phyloP scores from a whole-genome alignment of 257 asterid genomes.

The Coffea eugenioides region DNA sequence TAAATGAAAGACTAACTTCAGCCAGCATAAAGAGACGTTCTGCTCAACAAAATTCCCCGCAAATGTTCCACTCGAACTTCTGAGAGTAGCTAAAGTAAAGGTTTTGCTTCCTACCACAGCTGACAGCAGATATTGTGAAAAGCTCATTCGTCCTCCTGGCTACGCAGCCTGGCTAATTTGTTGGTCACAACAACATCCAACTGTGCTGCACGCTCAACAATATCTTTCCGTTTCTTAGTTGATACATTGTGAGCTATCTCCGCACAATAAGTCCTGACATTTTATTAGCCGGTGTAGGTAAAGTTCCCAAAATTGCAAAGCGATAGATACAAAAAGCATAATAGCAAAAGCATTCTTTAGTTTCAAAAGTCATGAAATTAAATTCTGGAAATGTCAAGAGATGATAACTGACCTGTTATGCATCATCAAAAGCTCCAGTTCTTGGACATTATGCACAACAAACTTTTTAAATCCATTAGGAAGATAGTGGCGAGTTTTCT shows the following conservation, averaged over 20 bases:
- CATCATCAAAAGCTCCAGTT: constrained; percentile 51
- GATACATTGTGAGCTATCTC: constrained; percentile 48
- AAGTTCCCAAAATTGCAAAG: neutral
- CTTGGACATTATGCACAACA: constrained; percentile 44
- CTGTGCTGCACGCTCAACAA: constrained; percentile 48
- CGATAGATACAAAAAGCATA: no score
- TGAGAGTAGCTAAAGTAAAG: constrained; percentile 8
- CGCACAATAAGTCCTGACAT: constrained; percentile 54
- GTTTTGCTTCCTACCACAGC: neutral
- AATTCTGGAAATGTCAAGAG: neutral
- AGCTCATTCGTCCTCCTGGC: constrained; percentile 49
- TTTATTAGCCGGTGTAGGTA: neutral
- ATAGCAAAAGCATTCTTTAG: neutral
- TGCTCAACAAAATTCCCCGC: neutral
- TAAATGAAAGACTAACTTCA: neutral
- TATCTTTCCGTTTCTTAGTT: constrained; percentile 44
- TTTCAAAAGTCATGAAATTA: no score
- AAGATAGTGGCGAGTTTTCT: constrained; percentile 42
- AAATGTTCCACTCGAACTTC: constrained; percentile 1
- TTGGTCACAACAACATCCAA: constrained; percentile 49
- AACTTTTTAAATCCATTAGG: constrained; percentile 55
- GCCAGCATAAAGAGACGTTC: neutral
- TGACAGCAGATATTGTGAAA: neutral
- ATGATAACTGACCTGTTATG: constrained; percentile 41
- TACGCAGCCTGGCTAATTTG: constrained; percentile 49